Evolutionary conservation across 352 stramenopile species (phyloP).

Genomic region (Phytophthora palmivora): DNA sequence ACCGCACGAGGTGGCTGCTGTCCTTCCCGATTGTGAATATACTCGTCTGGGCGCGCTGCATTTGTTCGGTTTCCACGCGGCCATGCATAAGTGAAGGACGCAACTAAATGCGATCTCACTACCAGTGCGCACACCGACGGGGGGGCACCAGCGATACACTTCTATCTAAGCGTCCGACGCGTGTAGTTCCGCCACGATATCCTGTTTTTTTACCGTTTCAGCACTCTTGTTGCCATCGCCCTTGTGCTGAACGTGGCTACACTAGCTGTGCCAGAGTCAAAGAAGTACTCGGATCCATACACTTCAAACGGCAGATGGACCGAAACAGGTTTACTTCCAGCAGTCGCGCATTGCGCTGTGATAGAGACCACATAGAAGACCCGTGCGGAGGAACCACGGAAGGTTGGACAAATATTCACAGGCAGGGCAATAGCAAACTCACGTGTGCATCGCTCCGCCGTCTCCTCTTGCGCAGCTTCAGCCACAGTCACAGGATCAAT

Average conservation of each 20-base stretch:
- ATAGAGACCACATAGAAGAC: conserved; percentile 77
- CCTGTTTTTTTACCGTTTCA: conserved; percentile 13
- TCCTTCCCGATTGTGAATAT: conserved; percentile 81
- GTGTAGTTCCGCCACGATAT: conserved; percentile 33
- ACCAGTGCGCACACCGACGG: conserved; percentile 63
- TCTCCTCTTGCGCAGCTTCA: conserved; percentile 40
- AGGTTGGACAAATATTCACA: conserved; percentile 56
- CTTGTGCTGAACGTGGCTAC: conserved; percentile 31
- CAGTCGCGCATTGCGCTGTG: conserved; percentile 38
- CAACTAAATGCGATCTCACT: conserved; percentile 72
- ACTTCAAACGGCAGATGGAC: conserved; percentile 72
- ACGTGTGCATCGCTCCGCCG: conserved; percentile 45
- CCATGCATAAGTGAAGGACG: conserved; percentile 71
- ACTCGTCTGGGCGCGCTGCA: conserved; percentile 64
- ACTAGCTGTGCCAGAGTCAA: conserved; percentile 45
- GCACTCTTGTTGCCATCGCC: conserved; percentile 6
- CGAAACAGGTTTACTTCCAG: conserved; percentile 42
- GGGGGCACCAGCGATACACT: conserved; percentile 41
- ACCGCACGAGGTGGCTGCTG: conserved; percentile 61
- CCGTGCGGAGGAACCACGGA: conserved; percentile 57
- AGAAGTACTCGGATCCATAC: conserved; percentile 60
- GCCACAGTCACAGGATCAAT: conserved; percentile 10
- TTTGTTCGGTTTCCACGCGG: conserved; percentile 64
- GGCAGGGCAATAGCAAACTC: conserved; percentile 68
- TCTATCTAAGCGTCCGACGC: conserved; percentile 35